These are phyloP conservation scores for Ciborinia camelliae DNA, from an alignment of 2,329 filamentous ascomycete species.

Conservation along the genomic window DNA sequence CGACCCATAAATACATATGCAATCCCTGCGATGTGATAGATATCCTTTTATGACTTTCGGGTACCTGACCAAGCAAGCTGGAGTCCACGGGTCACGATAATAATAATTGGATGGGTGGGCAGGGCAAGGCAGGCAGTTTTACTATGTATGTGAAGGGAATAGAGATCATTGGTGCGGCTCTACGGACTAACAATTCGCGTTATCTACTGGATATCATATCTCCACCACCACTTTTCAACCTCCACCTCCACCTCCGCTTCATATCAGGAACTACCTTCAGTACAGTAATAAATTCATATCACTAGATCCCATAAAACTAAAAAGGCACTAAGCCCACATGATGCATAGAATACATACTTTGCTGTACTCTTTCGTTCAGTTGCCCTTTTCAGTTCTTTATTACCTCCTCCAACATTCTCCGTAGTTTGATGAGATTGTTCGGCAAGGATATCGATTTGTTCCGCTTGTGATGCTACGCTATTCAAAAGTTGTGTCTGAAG, in stretches of 20 bases:
- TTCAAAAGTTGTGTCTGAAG: slow-evolving; percentile 84
- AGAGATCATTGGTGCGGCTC: slow-evolving; percentile 9
- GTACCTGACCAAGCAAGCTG: background rate
- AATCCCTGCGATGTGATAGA: background rate
- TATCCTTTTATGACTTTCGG: background rate
- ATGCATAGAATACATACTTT: slow-evolving; percentile 76
- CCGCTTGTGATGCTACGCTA: slow-evolving; percentile 81
- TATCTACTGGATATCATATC: background rate
- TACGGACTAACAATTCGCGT: background rate
- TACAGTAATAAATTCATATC: slow-evolving; percentile 39
- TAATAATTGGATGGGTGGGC: background rate
- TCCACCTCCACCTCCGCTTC: background rate
- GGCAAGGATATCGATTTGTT: slow-evolving; percentile 85
- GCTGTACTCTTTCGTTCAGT: slow-evolving; percentile 68
- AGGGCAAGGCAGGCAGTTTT: background rate
- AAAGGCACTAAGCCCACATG: slow-evolving; percentile 69
- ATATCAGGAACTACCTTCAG: background rate
- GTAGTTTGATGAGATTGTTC: slow-evolving; percentile 76
- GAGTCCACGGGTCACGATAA: background rate
- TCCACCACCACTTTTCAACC: no score
- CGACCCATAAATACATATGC: background rate
- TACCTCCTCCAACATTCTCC: slow-evolving; percentile 84
- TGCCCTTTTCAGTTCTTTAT: slow-evolving; percentile 86
- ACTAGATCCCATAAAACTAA: slow-evolving; percentile 76
- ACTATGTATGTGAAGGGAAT: background rate